Evolutionary conservation across 768 basidiomycete genomes (phyloP).

Genomic region (Leccinum rimulosum): DNA sequence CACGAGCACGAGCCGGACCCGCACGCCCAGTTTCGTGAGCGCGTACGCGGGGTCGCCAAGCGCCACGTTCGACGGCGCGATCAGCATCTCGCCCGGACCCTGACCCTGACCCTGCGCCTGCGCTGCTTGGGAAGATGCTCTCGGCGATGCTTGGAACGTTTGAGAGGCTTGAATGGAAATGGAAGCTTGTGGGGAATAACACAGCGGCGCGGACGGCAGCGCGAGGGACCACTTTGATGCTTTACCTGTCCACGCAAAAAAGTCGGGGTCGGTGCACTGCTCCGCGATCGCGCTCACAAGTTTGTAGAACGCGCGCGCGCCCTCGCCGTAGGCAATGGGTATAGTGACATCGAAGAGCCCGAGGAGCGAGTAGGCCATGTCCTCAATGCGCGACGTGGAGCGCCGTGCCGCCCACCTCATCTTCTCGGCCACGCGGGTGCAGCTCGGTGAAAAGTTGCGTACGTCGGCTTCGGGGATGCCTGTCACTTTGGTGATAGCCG

Average conservation of each 20-base stretch:
- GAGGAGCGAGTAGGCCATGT: conserved; percentile 25
- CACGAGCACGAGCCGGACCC: conserved; percentile 16
- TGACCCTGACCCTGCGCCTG: too few relatives aligned
- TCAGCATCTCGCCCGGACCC: conserved; percentile 5
- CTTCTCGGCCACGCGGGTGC: conserved; percentile 21
- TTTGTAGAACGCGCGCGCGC: conserved; percentile 20
- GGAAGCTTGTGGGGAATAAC: conserved; percentile 11
- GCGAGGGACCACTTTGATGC: conserved; percentile 26
- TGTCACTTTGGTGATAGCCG: conserved; percentile 16
- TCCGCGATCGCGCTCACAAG: conserved; percentile 18
- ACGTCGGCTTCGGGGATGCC: conserved; percentile 23
- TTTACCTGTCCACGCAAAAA: conserved; percentile 24
- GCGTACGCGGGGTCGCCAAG: conserved; percentile 24
- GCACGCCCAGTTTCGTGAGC: conserved; percentile 24
- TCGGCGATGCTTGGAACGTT: too few relatives aligned
- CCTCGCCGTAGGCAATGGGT: conserved; percentile 25
- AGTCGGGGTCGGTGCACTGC: conserved; percentile 18
- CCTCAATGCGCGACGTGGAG: conserved; percentile 21
- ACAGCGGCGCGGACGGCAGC: conserved; percentile 22
- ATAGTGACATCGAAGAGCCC: conserved; percentile 23
- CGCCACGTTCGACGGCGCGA: conserved; percentile 1
- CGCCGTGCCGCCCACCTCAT: conserved; percentile 27
- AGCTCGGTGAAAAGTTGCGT: conserved; percentile 19
- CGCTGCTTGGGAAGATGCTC: too few relatives aligned
- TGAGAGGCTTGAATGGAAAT: too few relatives aligned